phyloP scores from a whole-genome alignment of 768 basidiomycete genomes.

The Psilocybe tampanensis region DNA sequence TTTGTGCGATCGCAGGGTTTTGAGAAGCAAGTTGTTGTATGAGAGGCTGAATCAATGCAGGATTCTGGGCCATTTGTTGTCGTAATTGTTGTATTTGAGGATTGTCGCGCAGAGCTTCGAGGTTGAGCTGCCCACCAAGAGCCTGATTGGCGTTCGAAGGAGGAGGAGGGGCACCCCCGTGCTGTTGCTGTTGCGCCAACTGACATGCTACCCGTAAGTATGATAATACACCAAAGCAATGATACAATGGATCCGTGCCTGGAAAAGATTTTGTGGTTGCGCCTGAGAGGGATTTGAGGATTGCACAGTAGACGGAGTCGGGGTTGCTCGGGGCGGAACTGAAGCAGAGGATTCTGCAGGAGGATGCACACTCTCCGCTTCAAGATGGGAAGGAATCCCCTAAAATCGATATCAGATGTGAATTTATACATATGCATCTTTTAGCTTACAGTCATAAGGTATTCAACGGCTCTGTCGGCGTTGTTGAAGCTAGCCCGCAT shows the following conservation, averaged over 20 bases:
- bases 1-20: slow-evolving; percentile 77
- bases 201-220: slow-evolving; percentile 25
- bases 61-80: slow-evolving; percentile 74
- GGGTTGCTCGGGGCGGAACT: slow-evolving; percentile 36
- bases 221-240: background rate
- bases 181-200: slow-evolving; percentile 76
- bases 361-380: slow-evolving; percentile 45
- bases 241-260: slow-evolving; percentile 42
- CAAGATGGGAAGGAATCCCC: slow-evolving; percentile 81
- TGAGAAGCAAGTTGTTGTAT: slow-evolving; percentile 77
- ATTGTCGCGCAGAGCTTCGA: slow-evolving; percentile 58
- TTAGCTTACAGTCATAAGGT: slow-evolving; percentile 80
- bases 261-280: slow-evolving; percentile 85
- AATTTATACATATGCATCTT: background rate
- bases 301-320: slow-evolving; percentile 33
- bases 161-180: slow-evolving; percentile 35
- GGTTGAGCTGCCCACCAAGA: slow-evolving; percentile 34
- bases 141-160: slow-evolving; percentile 37
- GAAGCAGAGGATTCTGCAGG: slow-evolving; percentile 38
- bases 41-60: slow-evolving; percentile 73
- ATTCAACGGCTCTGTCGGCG: slow-evolving; percentile 97
- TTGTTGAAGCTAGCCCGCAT: slow-evolving; percentile 96
- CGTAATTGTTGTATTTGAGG: slow-evolving; percentile 77
- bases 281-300: slow-evolving; percentile 31
- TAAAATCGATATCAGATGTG: slow-evolving; percentile 29